Evolutionary conservation across 768 basidiomycete genomes (phyloP), one percentile per base, ranked within the genome.

Genomic region (Lentinula edodes): DNA sequence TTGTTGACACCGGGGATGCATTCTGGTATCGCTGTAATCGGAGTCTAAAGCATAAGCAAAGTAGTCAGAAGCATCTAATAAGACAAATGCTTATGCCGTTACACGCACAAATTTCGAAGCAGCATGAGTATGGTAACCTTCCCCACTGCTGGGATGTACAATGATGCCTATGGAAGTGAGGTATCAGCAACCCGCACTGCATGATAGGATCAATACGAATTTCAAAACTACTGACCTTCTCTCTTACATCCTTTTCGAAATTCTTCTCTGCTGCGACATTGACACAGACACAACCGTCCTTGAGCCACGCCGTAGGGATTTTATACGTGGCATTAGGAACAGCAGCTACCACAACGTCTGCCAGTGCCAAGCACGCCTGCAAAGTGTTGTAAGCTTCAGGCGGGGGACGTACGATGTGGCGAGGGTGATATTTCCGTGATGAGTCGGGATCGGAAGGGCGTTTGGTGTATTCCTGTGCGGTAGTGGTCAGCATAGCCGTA

Each of bases 111-210:
- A 72, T 99, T 99, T 52, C 96, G 85, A 68, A 97, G 82, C n/a
- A 99, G 82, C 93, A 99, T 96, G 70, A 95, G 78, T 66, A 98
- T 97, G 1, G 97, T 99, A 61, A 97, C 91, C 76, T 96, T 97
- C 18, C 97, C 97, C n/a, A 99, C 93, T 5, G 93, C 89, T 8
- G 96, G 95, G 64, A 98, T 81, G 73, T 98, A 98, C 62, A 99
- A 79, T 13, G 94, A 93, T 10, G 95, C 95, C 95, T 94, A 61
- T 61, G 58, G 34, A 50, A 23, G 42, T 48, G 38, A 60, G 46
- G 45, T 35, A 57, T 38, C 50, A 55, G 9, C 28, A 15, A 39
- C 7, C 38, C 38, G 3, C 13, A 23, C 4, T 5, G 13, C 35
- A 61, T 20, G 5, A 51, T 52, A 35, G 20, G 52, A 56, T 8